A percentile compares a stretch with the other conserved stretches of the same genome.
These are phyloP conservation scores for Grammothele lineata DNA, from an alignment of 768 basidiomycete genomes.

Conservation along the genomic window DNA sequence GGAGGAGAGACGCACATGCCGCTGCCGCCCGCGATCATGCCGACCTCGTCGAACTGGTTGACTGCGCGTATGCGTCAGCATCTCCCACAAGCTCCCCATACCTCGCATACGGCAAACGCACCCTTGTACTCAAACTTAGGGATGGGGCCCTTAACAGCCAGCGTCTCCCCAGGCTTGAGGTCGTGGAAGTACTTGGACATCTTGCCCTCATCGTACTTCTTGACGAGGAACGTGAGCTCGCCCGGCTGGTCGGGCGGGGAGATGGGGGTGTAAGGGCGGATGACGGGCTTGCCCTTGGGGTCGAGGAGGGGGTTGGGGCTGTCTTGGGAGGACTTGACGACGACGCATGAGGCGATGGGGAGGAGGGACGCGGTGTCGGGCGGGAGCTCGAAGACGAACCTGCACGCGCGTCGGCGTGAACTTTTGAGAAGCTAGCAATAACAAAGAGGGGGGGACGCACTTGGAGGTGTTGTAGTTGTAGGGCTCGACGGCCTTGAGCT, in stretches of 20 bases:
- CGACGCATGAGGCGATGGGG: slow-evolving; percentile 72
- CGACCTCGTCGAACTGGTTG: slow-evolving; percentile 82
- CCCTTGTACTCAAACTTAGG: slow-evolving; percentile 84
- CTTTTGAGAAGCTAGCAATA: too few species aligned
- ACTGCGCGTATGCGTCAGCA: slow-evolving; percentile 33
- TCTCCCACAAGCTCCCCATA: too few species aligned
- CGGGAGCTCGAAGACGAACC: slow-evolving; percentile 79
- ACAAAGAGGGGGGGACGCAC: slow-evolving; percentile 32
- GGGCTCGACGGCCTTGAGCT: slow-evolving; percentile 71
- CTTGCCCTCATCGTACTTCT: slow-evolving; percentile 79
- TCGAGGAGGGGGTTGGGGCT: slow-evolving; percentile 55
- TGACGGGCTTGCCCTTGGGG: slow-evolving; percentile 81
- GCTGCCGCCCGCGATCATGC: slow-evolving; percentile 88
- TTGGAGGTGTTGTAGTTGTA: slow-evolving; percentile 95
- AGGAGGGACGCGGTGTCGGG: slow-evolving; percentile 74
- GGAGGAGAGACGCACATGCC: slow-evolving; percentile 62
- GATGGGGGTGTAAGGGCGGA: slow-evolving; percentile 92
- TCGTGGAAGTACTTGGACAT: slow-evolving; percentile 80
- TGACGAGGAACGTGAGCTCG: slow-evolving; percentile 77
- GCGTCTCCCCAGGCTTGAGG: slow-evolving; percentile 77
- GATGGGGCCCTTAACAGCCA: slow-evolving; percentile 90
- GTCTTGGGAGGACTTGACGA: slow-evolving; percentile 66
- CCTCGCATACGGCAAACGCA: too few species aligned
- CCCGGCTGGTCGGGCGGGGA: slow-evolving; percentile 73
- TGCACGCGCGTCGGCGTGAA: too few species aligned